phyloP scores from a whole-genome alignment of 2,329 filamentous ascomycete species.

The Zymoseptoria passerinii region DNA sequence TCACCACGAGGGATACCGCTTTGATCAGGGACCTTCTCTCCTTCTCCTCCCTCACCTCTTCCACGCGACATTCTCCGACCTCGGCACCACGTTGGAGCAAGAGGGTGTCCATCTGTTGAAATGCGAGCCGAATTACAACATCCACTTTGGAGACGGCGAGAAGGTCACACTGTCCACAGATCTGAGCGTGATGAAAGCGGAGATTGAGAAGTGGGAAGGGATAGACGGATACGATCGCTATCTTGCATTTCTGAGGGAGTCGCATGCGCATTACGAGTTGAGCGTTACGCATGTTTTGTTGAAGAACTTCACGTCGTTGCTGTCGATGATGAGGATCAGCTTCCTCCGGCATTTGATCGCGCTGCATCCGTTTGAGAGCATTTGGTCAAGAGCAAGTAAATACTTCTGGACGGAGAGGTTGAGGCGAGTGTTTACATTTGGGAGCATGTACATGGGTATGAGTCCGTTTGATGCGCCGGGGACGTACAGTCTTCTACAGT shows the following conservation, averaged over 20 bases:
- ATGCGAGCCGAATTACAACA: conserved; percentile 67
- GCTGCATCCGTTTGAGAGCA: conserved; percentile 63
- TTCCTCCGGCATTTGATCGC: conserved; percentile 52
- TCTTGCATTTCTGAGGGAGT: conserved; percentile 56
- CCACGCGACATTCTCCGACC: conserved; percentile 58
- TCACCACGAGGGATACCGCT: conserved; percentile 53
- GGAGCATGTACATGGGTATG: conserved; percentile 80
- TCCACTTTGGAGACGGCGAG: conserved; percentile 63
- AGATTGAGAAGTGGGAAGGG: conserved; percentile 66
- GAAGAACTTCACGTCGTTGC: conserved; percentile 56
- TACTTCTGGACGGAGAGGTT: conserved; percentile 65
- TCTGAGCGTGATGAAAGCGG: conserved; percentile 58
- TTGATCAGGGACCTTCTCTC: conserved; percentile 69
- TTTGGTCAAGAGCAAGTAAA: conserved; percentile 55
- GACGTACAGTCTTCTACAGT: conserved; percentile 66
- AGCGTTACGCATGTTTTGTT: conserved; percentile 57
- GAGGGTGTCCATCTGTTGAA: conserved; percentile 62
- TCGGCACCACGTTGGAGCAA: conserved; percentile 55
- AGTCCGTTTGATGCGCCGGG: conserved; percentile 66
- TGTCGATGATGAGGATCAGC: conserved; percentile 49
- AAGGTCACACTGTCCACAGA: conserved; percentile 59
- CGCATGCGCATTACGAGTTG: conserved; percentile 62
- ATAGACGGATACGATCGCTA: conserved; percentile 63
- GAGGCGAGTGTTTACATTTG: conserved; percentile 65
- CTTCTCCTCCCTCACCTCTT: conserved; percentile 65